Base-by-base conservation (phyloP, 2,329 filamentous ascomycete genomes). In the Ascochyta rabiei region DNA sequence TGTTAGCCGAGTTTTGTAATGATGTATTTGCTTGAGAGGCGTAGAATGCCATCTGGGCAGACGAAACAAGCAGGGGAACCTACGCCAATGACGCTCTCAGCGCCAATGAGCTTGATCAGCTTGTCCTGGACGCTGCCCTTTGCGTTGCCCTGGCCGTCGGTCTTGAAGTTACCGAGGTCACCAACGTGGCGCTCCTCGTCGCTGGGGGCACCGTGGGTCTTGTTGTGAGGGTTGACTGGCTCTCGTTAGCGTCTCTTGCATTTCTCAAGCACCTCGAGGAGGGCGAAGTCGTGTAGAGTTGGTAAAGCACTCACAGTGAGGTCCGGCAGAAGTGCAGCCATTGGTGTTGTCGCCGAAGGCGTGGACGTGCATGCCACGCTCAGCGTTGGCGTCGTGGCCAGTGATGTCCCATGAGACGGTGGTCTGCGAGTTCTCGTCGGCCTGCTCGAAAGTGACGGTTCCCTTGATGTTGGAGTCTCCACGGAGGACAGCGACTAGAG, bases 261-360 rank as follows among this genome's bases (percentile, higher is more conserved):
- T 9, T 10, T 30, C 28, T 30, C 12, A 15, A 30, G 12, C 28
- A 30, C 10, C 28, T 13, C 10, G 12, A 5, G 28, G 1, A 9
- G 1, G 26, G 26, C 26, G 8, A 10, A 10, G 26, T 28, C 26
- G 28, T 13, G 10, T 4, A 30, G 12, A 13, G 28, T 13, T 30
- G 9, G n/a, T n/a, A 30, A 5, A 30, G 28, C 28, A 34, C 31
- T 77, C 83, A 96, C 92, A 99, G 84, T 99, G 95, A 80, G 95
- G 93, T 49, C 95, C 95, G 67, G 95, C 95, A 67, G 90, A 96
- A 66, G 93, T 98, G 90, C 95, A 99, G 79, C 95, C 95, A 82
- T 99, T 99, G 85, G 95, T 98, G 86, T 98, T 98, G 86, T 98
- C 95, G 78, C 95, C 95, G 75, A 96, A 99, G 79, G 95, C 91